These are phyloP conservation scores for Xylaria sp. DNA, from an alignment of 2,329 filamentous ascomycete species.

Conservation along the genomic window DNA sequence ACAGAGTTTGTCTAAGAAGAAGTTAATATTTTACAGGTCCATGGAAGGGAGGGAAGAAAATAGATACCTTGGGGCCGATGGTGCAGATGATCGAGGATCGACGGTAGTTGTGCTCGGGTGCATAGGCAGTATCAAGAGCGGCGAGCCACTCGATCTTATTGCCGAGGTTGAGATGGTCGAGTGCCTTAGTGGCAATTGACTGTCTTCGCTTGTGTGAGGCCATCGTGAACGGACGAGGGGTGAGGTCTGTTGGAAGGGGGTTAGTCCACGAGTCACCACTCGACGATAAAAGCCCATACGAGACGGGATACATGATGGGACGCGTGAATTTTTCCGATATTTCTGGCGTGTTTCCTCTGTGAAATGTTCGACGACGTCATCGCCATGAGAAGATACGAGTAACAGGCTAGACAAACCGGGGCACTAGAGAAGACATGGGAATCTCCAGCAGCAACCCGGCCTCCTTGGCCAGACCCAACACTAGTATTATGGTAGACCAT, in stretches of 20 bases:
- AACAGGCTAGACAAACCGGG: neutral
- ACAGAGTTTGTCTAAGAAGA: conserved; percentile 82
- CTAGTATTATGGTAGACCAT: neutral
- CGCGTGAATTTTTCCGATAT: no score
- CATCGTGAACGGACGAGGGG: conserved; percentile 27
- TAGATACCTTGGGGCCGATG: conserved; percentile 82
- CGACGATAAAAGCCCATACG: no score
- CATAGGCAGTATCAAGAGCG: conserved; percentile 86
- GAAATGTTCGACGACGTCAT: no score
- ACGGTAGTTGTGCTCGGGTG: conserved; percentile 89
- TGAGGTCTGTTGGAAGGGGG: neutral
- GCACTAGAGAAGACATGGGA: neutral
- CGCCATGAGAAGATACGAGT: no score
- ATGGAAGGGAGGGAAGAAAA: no score
- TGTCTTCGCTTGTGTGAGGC: conserved; percentile 39
- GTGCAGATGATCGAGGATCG: conserved; percentile 99
- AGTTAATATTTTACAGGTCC: no score
- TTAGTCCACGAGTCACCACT: no score
- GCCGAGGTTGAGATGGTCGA: conserved; percentile 87
- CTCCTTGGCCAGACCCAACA: conserved; percentile 9
- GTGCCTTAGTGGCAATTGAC: conserved; percentile 70
- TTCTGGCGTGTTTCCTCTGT: no score
- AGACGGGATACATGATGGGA: no score
- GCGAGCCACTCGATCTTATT: conserved; percentile 74
- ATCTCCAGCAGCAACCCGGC: neutral